These are phyloP conservation scores for Naganishia onofrii DNA, from an alignment of 768 basidiomycete genomes.

Conservation along the genomic window DNA sequence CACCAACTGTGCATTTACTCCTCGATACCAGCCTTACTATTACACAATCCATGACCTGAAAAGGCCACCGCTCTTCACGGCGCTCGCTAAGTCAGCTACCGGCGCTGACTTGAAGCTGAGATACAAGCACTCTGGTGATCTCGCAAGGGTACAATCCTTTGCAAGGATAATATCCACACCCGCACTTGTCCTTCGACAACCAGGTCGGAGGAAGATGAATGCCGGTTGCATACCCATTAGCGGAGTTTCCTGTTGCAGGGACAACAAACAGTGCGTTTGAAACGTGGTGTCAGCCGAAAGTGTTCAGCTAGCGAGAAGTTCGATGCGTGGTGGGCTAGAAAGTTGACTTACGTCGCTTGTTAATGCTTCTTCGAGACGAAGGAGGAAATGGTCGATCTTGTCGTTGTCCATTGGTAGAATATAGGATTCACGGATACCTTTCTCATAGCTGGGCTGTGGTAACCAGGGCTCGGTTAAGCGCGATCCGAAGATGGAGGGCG, in stretches of 20 bases:
- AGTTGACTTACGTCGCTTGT: neutral
- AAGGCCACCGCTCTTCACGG: neutral
- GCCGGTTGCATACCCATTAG: neutral
- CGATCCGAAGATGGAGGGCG: too few species aligned
- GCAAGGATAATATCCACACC: neutral
- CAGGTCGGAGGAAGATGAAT: neutral
- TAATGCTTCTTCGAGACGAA: neutral
- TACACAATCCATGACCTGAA: slow-evolving; percentile 2
- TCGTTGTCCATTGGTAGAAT: neutral
- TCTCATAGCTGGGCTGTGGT: slow-evolving; percentile 3
- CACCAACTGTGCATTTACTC: too few species aligned
- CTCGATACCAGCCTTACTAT: neutral
- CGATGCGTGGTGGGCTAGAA: too few species aligned
- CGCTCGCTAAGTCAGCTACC: neutral
- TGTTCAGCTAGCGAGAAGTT: too few species aligned
- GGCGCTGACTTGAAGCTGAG: neutral
- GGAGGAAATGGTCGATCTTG: slow-evolving; percentile 1
- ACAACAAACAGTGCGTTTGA: too few species aligned
- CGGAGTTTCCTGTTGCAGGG: neutral
- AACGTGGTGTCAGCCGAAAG: too few species aligned
- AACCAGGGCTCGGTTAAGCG: too few species aligned
- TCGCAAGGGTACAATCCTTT: neutral
- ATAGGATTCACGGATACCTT: neutral
- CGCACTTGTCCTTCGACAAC: neutral
- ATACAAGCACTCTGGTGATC: neutral